Percentiles rank a stretch among this genome's conserved stretches.
phyloP scores from a whole-genome alignment of 2,329 filamentous ascomycete species.

The Curvularia hawaiiensis region DNA sequence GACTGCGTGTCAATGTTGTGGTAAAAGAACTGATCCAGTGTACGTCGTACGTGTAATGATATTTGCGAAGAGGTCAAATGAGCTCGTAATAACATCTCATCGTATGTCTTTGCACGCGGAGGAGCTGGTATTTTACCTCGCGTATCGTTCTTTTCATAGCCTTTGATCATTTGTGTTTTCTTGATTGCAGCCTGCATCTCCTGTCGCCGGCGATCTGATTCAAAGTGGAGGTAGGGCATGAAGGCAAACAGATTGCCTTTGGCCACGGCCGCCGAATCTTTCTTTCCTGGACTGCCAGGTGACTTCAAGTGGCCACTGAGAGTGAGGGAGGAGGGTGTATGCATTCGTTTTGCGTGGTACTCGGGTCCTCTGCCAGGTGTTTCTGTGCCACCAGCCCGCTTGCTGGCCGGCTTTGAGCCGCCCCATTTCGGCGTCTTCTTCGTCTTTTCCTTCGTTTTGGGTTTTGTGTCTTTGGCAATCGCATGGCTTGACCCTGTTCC shows the following conservation, averaged over 20 bases:
- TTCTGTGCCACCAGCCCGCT: conserved; percentile 34
- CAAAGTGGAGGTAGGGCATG: conserved; percentile 71
- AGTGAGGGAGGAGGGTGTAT: conserved; percentile 30
- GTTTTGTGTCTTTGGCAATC: conserved; percentile 31
- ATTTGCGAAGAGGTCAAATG: conserved; percentile 55
- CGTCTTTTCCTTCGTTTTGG: conserved; percentile 39
- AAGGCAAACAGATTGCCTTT: conserved; percentile 53
- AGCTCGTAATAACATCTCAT: conserved; percentile 56
- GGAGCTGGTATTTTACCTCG: conserved; percentile 24
- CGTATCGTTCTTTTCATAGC: conserved; percentile 24
- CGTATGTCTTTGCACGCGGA: conserved; percentile 41
- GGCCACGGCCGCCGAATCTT: conserved; percentile 38
- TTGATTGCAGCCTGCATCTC: conserved; percentile 63
- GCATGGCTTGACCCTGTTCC: conserved; percentile 29
- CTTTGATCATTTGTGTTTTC: conserved; percentile 36
- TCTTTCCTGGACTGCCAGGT: conserved; percentile 45
- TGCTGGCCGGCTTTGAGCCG: conserved; percentile 32
- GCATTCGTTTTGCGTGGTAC: conserved; percentile 29
- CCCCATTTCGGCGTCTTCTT: conserved; percentile 40
- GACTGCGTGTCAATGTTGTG: conserved; percentile 66
- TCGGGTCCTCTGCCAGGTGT: conserved; percentile 35
- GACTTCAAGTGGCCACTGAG: conserved; percentile 37
- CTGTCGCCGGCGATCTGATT: conserved; percentile 60
- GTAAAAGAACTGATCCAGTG: conserved; percentile 70
- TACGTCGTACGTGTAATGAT: conserved; percentile 63